A percentile compares a stretch with the other conserved stretches of the same genome.
These are phyloP conservation scores for Hylodesmum podocarpum DNA, from an alignment of 306 rosid genomes.

Conservation along the genomic window DNA sequence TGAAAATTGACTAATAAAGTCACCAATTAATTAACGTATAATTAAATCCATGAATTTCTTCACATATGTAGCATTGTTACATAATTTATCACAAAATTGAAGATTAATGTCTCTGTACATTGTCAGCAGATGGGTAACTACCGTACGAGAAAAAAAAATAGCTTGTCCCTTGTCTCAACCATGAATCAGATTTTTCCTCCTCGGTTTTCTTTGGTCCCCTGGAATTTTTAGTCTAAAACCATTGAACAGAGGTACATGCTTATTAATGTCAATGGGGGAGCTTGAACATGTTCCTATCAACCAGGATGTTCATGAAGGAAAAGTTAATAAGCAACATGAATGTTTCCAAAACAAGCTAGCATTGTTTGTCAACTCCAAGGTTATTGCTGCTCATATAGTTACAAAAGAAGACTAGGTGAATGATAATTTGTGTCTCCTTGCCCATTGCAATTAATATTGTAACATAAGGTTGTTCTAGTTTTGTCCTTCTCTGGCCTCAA, in stretches of 20 bases:
- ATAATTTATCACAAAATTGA: constrained; percentile 20
- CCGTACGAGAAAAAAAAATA: constrained; percentile 6
- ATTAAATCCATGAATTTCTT: not conserved
- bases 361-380: not conserved
- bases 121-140: not conserved
- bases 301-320: not conserved
- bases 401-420: not conserved
- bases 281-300: constrained; percentile 18
- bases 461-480: not conserved
- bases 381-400: not conserved
- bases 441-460: not conserved
- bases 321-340: constrained; percentile 3
- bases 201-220: constrained; percentile 16
- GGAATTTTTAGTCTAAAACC: constrained; percentile 24
- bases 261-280: not conserved
- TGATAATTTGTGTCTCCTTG: not conserved
- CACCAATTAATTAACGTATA: not conserved
- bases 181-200: not conserved
- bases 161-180: constrained; percentile 8
- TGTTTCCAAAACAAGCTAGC: constrained; percentile 34
- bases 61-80: not conserved
- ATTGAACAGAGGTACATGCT: not conserved
- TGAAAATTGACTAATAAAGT: not conserved
- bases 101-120: constrained; percentile 11
- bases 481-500: not conserved